These are phyloP conservation scores for Hymenoscyphus fructigenus DNA, from an alignment of 2,329 filamentous ascomycete species.

Conservation along the genomic window DNA sequence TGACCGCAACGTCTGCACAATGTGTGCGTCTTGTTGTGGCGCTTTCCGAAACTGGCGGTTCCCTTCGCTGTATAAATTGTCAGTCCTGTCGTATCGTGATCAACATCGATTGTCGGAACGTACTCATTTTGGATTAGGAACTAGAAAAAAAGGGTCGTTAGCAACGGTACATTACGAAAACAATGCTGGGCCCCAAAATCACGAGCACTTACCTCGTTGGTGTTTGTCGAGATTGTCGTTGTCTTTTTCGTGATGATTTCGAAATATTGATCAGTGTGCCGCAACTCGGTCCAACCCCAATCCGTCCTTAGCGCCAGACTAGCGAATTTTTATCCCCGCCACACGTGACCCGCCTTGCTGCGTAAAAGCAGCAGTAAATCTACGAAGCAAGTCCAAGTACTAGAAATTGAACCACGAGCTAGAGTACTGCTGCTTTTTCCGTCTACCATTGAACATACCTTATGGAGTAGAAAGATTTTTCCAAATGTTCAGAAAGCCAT, in stretches of 20 bases:
- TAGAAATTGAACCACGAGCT: too few relatives aligned
- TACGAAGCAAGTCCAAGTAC: too few relatives aligned
- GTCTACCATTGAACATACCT: too few relatives aligned
- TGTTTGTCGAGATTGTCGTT: slow-evolving; percentile 28
- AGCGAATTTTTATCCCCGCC: background rate
- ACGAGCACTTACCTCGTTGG: slow-evolving; percentile 23
- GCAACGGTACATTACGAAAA: slow-evolving; percentile 1
- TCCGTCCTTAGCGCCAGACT: background rate
- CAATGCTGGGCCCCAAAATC: background rate
- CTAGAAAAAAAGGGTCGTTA: slow-evolving; percentile 21
- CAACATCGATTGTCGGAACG: slow-evolving; percentile 17
- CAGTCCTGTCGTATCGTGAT: slow-evolving; percentile 20
- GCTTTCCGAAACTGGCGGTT: slow-evolving; percentile 36
- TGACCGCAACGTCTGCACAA: slow-evolving; percentile 40
- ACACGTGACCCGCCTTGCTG: background rate
- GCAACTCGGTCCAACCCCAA: background rate
- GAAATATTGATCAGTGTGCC: slow-evolving; percentile 10
- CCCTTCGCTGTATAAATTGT: slow-evolving; percentile 35
- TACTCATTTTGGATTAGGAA: slow-evolving; percentile 38
- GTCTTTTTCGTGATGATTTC: slow-evolving; percentile 20
- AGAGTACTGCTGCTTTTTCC: too few relatives aligned
- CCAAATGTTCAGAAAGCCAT: too few relatives aligned
- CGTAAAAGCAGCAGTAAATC: background rate
- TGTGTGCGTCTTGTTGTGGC: slow-evolving; percentile 40
- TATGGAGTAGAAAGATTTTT: too few relatives aligned